These are phyloP conservation scores for Rhododendron griersonianum DNA, from an alignment of 148 eudicot species.

Conservation along the genomic window DNA sequence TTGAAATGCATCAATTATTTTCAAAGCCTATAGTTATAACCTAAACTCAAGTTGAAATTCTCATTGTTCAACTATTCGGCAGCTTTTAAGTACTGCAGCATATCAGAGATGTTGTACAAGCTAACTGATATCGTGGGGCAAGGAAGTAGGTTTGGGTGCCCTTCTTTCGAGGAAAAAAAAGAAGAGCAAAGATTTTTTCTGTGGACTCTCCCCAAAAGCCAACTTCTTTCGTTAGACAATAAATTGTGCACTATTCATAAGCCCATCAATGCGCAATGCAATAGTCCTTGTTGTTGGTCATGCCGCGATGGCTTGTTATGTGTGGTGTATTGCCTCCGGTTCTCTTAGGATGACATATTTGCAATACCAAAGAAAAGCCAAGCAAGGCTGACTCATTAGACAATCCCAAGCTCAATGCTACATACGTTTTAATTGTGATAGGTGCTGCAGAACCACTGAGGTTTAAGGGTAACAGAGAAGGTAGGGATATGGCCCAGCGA, in stretches of 20 bases:
- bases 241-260: neutral
- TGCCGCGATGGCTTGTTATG: neutral
- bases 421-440: neutral
- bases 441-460: no score
- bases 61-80: neutral
- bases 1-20: neutral
- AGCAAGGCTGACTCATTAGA: neutral
- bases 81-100: neutral
- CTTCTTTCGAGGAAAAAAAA: neutral
- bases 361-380: neutral
- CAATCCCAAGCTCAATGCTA: neutral
- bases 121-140: neutral
- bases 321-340: neutral
- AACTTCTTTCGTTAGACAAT: neutral
- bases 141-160: neutral
- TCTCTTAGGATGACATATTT: neutral
- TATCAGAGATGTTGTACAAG: neutral
- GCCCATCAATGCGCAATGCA: neutral
- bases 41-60: neutral
- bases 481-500: neutral
- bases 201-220: neutral
- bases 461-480: neutral
- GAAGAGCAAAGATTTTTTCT: neutral
- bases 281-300: neutral
- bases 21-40: neutral